Evolutionary conservation across 108 stramenopile species (phyloP).

Genomic region (Cyclotella baltica): DNA sequence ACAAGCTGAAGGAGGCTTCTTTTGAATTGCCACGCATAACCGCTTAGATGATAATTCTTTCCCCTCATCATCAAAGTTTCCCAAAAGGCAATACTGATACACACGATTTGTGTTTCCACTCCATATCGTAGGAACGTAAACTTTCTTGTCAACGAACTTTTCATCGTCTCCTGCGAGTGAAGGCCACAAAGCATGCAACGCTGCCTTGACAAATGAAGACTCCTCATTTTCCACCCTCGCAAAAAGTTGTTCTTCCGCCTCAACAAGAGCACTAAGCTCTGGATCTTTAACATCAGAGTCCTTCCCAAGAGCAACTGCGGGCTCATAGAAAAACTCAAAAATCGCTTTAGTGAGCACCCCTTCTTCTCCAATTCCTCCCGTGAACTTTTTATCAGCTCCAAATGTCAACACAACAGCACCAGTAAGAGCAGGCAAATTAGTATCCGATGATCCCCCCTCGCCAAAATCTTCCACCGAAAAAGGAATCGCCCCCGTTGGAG

Average conservation of each 20-base stretch:
- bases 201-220: slow-evolving; percentile 34
- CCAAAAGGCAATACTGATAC: slow-evolving; percentile 46
- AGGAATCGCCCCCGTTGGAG: neutral
- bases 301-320: neutral
- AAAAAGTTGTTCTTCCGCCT: slow-evolving; percentile 49
- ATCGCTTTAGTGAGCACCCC: slow-evolving; percentile 49
- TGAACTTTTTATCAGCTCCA: slow-evolving; percentile 50
- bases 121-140: slow-evolving; percentile 47
- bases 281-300: neutral
- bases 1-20: slow-evolving; percentile 9
- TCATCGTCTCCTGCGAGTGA: neutral
- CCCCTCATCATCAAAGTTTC: slow-evolving; percentile 45
- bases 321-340: slow-evolving; percentile 46
- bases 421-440: slow-evolving; percentile 29
- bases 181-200: slow-evolving; percentile 39
- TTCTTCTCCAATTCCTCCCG: slow-evolving; percentile 52
- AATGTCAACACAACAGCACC: slow-evolving; percentile 49
- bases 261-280: slow-evolving; percentile 12
- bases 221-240: slow-evolving; percentile 21
- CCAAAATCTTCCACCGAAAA: slow-evolving; percentile 45
- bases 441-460: slow-evolving; percentile 13
- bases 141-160: slow-evolving; percentile 30
- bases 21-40: slow-evolving; percentile 48
- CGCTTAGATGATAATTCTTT: slow-evolving; percentile 40
- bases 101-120: slow-evolving; percentile 52